These are phyloP conservation scores for Fonsecaea erecta DNA, from an alignment of 2,329 filamentous ascomycete species.

Conservation along the genomic window DNA sequence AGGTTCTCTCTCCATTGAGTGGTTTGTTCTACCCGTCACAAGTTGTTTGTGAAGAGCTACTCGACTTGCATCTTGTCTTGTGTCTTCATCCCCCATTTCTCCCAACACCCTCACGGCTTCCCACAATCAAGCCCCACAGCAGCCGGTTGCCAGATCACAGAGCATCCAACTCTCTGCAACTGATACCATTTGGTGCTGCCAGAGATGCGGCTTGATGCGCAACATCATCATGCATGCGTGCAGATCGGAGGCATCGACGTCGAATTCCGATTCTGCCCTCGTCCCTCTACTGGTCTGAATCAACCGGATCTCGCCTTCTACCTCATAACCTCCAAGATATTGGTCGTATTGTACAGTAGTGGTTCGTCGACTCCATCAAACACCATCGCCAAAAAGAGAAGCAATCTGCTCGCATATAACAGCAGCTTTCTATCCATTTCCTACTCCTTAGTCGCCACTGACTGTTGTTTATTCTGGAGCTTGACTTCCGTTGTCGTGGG, in stretches of 20 bases:
- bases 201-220: background rate
- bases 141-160: background rate
- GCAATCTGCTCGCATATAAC: constrained; percentile 17
- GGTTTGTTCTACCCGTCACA: background rate
- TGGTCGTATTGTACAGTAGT: constrained; percentile 27
- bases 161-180: background rate
- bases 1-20: background rate
- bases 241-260: constrained; percentile 14
- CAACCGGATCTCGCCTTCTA: constrained; percentile 1
- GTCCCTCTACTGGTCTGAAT: background rate
- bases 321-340: constrained; percentile 1
- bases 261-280: background rate
- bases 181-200: background rate
- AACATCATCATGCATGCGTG: constrained; percentile 14
- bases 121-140: background rate
- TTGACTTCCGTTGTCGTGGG: constrained; percentile 13
- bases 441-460: constrained; percentile 24
- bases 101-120: background rate
- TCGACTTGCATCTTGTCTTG: background rate
- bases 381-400: constrained; percentile 29
- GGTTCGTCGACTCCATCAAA: constrained; percentile 24
- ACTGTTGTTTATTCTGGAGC: constrained; percentile 18
- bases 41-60: background rate
- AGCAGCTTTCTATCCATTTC: constrained; percentile 4
- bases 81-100: background rate